phyloP scores from a whole-genome alignment of 805 yeast genomes.

The Jamesozyma piceae region DNA sequence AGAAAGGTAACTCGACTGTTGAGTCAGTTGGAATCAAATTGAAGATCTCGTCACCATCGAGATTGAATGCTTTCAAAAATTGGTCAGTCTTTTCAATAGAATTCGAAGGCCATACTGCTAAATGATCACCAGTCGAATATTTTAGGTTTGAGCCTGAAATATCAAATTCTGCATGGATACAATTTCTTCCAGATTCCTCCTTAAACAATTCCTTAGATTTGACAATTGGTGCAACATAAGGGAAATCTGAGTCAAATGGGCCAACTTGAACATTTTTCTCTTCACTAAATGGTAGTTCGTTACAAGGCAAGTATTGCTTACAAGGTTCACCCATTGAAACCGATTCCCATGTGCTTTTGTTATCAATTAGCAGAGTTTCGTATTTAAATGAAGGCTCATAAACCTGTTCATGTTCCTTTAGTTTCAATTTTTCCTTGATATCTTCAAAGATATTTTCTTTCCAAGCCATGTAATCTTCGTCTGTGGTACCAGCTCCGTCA shows the following conservation, averaged over 20 bases:
- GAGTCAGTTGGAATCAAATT: slow-evolving; percentile 61
- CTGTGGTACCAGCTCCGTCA: slow-evolving; percentile 90
- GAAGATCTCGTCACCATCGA: slow-evolving; percentile 44
- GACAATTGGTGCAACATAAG: slow-evolving; percentile 66
- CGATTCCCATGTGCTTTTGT: slow-evolving; percentile 23
- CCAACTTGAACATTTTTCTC: slow-evolving; percentile 40
- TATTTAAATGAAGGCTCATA: slow-evolving; percentile 62
- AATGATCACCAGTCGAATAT: slow-evolving; percentile 91
- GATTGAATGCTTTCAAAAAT: slow-evolving; percentile 55
- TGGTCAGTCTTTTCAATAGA: slow-evolving; percentile 61
- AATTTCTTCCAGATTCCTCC: slow-evolving; percentile 51
- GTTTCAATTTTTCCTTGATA: slow-evolving; percentile 51
- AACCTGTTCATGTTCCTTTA: slow-evolving; percentile 67
- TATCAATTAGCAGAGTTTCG: slow-evolving; percentile 30
- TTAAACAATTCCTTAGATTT: slow-evolving; percentile 62
- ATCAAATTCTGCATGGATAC: slow-evolving; percentile 88
- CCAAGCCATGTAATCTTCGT: slow-evolving; percentile 92
- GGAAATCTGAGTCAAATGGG: slow-evolving; percentile 79
- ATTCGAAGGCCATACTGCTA: slow-evolving; percentile 92
- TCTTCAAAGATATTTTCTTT: slow-evolving; percentile 67
- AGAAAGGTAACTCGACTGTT: slow-evolving; percentile 54
- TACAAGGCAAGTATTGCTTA: slow-evolving; percentile 39
- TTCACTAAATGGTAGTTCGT: slow-evolving; percentile 30
- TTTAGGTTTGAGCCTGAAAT: slow-evolving; percentile 63
- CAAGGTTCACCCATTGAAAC: slow-evolving; percentile 80